phyloP scores from a whole-genome alignment of 2,329 filamentous ascomycete genomes.

The Colletotrichum musae region DNA sequence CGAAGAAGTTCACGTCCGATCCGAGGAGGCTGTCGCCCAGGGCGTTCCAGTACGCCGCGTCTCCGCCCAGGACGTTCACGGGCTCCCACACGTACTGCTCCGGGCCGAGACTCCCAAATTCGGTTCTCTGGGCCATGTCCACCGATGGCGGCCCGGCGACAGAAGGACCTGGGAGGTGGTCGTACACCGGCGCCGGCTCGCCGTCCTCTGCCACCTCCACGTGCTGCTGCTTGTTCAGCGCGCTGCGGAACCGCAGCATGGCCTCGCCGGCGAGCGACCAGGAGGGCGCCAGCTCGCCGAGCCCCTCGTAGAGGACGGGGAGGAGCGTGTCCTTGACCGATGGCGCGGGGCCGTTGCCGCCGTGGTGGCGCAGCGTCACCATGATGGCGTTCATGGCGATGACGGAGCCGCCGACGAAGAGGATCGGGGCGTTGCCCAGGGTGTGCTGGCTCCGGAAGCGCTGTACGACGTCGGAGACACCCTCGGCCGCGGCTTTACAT shows the following conservation, averaged over 20 bases:
- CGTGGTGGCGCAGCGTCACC: constrained; percentile 17
- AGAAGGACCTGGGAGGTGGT: not conserved
- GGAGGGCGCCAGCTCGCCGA: constrained; percentile 16
- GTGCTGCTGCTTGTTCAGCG: not conserved
- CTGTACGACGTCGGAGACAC: constrained; percentile 13
- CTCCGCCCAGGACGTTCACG: constrained; percentile 4
- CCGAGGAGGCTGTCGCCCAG: constrained; percentile 11
- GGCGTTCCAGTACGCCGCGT: constrained; percentile 11
- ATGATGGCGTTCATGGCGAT: constrained; percentile 20
- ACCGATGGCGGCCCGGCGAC: not conserved
- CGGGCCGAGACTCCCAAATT: not conserved
- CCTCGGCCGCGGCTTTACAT: constrained; percentile 8
- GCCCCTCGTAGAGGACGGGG: constrained; percentile 1
- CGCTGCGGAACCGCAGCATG: constrained; percentile 4
- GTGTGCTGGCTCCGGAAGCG: constrained; percentile 24
- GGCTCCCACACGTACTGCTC: constrained; percentile 9
- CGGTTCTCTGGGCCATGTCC: not conserved
- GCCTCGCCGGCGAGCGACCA: constrained; percentile 26
- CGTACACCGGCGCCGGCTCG: not conserved
- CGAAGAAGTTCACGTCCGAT: not conserved
- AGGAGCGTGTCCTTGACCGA: constrained; percentile 4
- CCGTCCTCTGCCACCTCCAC: not conserved
- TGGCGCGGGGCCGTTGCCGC: not conserved
- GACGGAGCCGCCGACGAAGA: constrained; percentile 15
- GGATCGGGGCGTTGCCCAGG: constrained; percentile 11